phyloP scores from a whole-genome alignment of 768 basidiomycete genomes.

The Lyophyllum semitale region DNA sequence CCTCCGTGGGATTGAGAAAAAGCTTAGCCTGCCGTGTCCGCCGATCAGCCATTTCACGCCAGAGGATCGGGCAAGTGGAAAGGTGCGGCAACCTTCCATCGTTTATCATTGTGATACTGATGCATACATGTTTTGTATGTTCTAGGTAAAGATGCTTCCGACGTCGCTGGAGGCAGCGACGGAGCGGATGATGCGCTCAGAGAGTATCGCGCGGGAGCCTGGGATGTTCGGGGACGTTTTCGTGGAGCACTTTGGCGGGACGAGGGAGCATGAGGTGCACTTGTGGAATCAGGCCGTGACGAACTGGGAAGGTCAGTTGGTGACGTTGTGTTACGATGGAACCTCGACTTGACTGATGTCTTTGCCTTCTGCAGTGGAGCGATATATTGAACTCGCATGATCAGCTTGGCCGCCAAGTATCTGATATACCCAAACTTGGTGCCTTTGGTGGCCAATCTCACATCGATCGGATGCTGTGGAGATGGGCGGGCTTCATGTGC shows the following conservation, averaged over 20 bases:
- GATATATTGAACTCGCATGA: conserved; percentile 82
- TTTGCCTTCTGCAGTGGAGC: conserved; percentile 59
- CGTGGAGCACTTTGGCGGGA: conserved; percentile 94
- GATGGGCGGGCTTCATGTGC: not conserved
- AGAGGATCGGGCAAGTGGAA: conserved; percentile 59
- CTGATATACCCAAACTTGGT: too few species aligned
- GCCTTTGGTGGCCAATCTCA: too few species aligned
- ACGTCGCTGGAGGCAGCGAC: conserved; percentile 81
- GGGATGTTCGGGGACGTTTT: conserved; percentile 82
- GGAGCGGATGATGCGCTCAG: conserved; percentile 71
- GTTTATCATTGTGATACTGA: conserved; percentile 6
- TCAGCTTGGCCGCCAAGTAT: conserved; percentile 9
- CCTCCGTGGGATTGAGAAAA: conserved; percentile 82
- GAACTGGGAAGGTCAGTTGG: conserved; percentile 82
- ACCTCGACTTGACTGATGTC: conserved; percentile 7
- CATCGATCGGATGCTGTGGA: not conserved
- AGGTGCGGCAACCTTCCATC: conserved; percentile 33
- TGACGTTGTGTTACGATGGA: not conserved
- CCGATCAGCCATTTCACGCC: conserved; percentile 65
- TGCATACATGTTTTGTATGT: not conserved
- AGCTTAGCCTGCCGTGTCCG: conserved; percentile 63
- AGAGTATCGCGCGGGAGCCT: conserved; percentile 79
- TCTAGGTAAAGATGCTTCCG: conserved; percentile 76
- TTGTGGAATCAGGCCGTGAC: conserved; percentile 90
- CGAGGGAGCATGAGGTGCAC: conserved; percentile 88